Percentiles rank a stretch among this genome's conserved stretches.
phyloP scores from a whole-genome alignment of 371 early-diverging fungal species.

The Funneliformis caledonium region DNA sequence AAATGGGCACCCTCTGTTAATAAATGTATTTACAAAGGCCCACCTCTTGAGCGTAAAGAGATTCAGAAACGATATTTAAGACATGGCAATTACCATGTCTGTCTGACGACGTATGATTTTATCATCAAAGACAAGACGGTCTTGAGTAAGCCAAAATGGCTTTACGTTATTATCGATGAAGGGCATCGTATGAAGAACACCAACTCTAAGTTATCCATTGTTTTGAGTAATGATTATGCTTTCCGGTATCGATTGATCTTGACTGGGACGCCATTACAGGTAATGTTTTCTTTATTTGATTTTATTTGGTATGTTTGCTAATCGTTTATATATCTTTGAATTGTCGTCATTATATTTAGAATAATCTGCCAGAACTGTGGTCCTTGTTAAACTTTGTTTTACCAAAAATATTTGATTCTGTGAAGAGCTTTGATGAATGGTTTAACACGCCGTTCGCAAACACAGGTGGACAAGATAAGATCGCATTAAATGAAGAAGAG shows the following conservation, averaged over 20 bases:
- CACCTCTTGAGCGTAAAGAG: slow-evolving; percentile 73
- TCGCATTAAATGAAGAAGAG: slow-evolving; percentile 97
- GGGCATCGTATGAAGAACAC: slow-evolving; percentile 99
- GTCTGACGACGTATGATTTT: slow-evolving; percentile 98
- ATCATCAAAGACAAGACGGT: slow-evolving; percentile 91
- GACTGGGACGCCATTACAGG: slow-evolving; percentile 99
- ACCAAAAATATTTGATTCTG: slow-evolving; percentile 95
- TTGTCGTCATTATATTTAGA: slow-evolving; percentile 53
- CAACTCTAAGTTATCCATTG: slow-evolving; percentile 83
- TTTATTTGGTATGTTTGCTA: slow-evolving; percentile 21
- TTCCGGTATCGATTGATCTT: slow-evolving; percentile 95
- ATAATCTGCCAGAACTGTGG: slow-evolving; percentile 99
- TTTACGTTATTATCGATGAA: slow-evolving; percentile 98
- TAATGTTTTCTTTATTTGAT: slow-evolving; percentile 41
- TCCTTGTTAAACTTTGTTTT: slow-evolving; percentile 97
- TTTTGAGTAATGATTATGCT: slow-evolving; percentile 83
- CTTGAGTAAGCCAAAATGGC: slow-evolving; percentile 89
- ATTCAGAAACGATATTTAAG: slow-evolving; percentile 76
- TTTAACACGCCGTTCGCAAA: slow-evolving; percentile 95
- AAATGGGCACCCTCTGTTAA: slow-evolving; percentile 95
- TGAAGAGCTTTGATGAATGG: slow-evolving; percentile 97
- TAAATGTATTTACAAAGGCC: slow-evolving; percentile 92
- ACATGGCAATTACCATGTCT: slow-evolving; percentile 87
- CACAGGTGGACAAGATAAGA: slow-evolving; percentile 83
- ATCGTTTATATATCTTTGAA: not conserved